phyloP scores from a whole-genome alignment of 495 filamentous ascomycete species.

The Tuber microsphaerosporum region DNA sequence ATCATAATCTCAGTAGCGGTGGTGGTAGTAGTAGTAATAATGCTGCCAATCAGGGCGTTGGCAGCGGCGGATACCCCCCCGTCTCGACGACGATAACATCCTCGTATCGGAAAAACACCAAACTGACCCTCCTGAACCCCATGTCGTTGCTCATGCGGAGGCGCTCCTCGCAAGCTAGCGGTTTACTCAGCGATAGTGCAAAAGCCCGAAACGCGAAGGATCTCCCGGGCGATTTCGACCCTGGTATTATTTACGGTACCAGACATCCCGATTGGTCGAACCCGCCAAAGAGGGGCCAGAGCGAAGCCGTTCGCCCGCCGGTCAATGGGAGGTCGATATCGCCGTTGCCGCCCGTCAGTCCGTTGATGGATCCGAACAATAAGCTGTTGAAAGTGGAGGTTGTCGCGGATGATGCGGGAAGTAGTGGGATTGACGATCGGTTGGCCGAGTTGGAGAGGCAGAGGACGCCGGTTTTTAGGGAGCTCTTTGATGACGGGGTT shows the following conservation, averaged over 20 bases:
- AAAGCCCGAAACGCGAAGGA: slow-evolving; percentile 42
- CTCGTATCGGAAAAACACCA: slow-evolving; percentile 47
- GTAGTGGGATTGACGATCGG: not conserved
- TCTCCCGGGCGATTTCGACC: slow-evolving; percentile 65
- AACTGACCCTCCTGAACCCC: slow-evolving; percentile 63
- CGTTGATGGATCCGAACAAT: slow-evolving; percentile 10
- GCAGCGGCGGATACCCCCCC: not conserved
- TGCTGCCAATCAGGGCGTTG: not conserved
- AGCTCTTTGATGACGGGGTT: slow-evolving; percentile 57
- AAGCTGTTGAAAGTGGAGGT: slow-evolving; percentile 31
- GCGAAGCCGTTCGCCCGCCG: slow-evolving; percentile 14
- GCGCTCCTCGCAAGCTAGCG: slow-evolving; percentile 48
- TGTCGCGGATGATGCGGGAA: slow-evolving; percentile 11
- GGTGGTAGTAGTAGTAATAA: slow-evolving; percentile 11
- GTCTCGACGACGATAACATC: slow-evolving; percentile 6
- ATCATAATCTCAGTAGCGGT: not conserved
- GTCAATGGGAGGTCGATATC: slow-evolving; percentile 20
- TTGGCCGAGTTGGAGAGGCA: slow-evolving; percentile 11
- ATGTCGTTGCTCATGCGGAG: slow-evolving; percentile 62
- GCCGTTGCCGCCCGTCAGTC: slow-evolving; percentile 12
- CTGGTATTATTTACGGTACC: slow-evolving; percentile 51
- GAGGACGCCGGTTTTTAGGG: slow-evolving; percentile 57
- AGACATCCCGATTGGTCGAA: slow-evolving; percentile 41
- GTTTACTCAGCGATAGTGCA: slow-evolving; percentile 33
- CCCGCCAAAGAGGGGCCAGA: slow-evolving; percentile 26